Evolutionary conservation across 208 protist species (phyloP).

Genomic region (Vickermania spadyakhi): DNA sequence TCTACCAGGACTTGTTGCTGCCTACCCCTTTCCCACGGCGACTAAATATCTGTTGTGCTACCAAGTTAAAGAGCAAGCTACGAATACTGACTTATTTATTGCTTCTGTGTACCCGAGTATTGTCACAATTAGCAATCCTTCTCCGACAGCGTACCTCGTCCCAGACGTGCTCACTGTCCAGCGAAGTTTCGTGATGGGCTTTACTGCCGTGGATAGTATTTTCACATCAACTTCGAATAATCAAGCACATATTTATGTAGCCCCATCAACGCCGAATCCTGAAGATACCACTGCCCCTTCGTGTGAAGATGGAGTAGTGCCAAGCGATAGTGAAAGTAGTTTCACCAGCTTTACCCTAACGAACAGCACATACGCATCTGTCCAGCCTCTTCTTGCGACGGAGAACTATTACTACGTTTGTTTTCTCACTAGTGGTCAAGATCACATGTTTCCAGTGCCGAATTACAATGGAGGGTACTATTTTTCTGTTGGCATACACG

Average conservation of each 20-base stretch:
- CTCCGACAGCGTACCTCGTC: conserved; percentile 74
- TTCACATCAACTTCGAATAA: conserved; percentile 37
- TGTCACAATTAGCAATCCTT: conserved; percentile 35
- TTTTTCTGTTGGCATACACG: conserved; percentile 74
- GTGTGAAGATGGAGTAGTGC: conserved; percentile 25
- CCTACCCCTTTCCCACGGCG: conserved; percentile 37
- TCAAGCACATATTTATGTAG: conserved; percentile 35
- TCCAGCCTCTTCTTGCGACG: conserved; percentile 31
- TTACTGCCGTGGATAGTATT: conserved; percentile 53
- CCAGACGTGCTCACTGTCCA: conserved; percentile 26
- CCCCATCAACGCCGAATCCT: conserved; percentile 2
- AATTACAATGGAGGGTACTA: conserved; percentile 57
- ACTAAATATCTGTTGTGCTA: conserved; percentile 69
- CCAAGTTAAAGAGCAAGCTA: conserved; percentile 17
- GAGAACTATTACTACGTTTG: conserved; percentile 78
- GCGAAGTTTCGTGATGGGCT: conserved; percentile 49
- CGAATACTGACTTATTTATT: conserved; percentile 10
- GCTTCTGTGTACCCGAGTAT: conserved; percentile 56
- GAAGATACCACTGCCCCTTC: conserved; percentile 12
- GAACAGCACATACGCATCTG: conserved; percentile 33
- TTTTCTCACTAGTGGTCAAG: conserved; percentile 63
- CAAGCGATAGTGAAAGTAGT: conserved; percentile 22
- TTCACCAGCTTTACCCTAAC: conserved; percentile 66
- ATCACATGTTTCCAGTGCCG: conserved; percentile 38
- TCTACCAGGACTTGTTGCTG: conserved; percentile 11